Evolutionary conservation across 495 filamentous ascomycete genomes (phyloP).

Genomic region (Hypoxylon lenormandii): DNA sequence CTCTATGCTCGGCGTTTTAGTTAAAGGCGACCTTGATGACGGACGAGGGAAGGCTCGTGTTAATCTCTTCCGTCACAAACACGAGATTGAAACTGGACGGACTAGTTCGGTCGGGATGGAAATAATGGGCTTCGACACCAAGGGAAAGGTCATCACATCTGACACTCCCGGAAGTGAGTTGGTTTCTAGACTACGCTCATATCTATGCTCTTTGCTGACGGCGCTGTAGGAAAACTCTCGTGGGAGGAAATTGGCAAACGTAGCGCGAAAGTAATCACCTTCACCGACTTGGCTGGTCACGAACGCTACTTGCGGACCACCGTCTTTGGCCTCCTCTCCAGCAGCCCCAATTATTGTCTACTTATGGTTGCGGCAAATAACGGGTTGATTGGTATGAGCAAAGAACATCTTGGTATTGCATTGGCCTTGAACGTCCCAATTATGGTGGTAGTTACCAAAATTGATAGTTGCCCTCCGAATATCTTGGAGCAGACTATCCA

Average conservation of each 20-base stretch:
- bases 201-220: background rate
- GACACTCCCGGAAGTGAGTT: slow-evolving; percentile 81
- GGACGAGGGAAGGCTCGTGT: slow-evolving; percentile 92
- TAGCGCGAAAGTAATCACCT: slow-evolving; percentile 94
- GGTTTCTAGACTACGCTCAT: background rate
- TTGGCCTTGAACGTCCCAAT: slow-evolving; percentile 95
- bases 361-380: slow-evolving; percentile 99
- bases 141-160: slow-evolving; percentile 83
- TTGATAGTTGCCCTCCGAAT: slow-evolving; percentile 97
- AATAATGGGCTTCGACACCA: slow-evolving; percentile 96
- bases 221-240: slow-evolving; percentile 67
- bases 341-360: slow-evolving; percentile 96
- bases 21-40: slow-evolving; percentile 95
- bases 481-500: slow-evolving; percentile 92
- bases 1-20: slow-evolving; percentile 94
- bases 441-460: slow-evolving; percentile 98
- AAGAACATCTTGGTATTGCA: slow-evolving; percentile 96
- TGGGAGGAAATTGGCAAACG: slow-evolving; percentile 99
- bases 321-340: slow-evolving; percentile 92
- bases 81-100: slow-evolving; percentile 93
- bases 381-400: slow-evolving; percentile 96
- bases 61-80: slow-evolving; percentile 97
- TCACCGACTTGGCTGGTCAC: slow-evolving; percentile 95
- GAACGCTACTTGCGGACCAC: slow-evolving; percentile 96
- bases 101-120: slow-evolving; percentile 98